A percentile compares a stretch with the other conserved stretches of the same genome.
Conservation (phyloP, 805 yeast species). For the Wickerhamiella allomyrinae region DNA sequence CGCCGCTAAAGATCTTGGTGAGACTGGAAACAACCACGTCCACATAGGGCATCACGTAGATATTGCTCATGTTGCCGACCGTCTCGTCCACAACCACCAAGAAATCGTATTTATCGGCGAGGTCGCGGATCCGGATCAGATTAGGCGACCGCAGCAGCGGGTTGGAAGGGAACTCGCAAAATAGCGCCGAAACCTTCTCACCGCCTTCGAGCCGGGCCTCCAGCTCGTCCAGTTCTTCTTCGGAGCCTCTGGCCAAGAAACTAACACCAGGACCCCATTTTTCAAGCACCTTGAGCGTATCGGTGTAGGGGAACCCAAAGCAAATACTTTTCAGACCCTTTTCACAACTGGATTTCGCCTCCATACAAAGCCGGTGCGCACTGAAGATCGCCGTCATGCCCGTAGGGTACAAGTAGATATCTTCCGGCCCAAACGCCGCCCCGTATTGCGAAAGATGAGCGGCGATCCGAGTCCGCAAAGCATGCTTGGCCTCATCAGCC, state of each 20-base stretch:
- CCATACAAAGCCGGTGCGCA: conserved; percentile 40
- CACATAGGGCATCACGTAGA: conserved; percentile 66
- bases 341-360: conserved; percentile 13
- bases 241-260: conserved; percentile 67
- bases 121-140: conserved; percentile 42
- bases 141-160: conserved; percentile 85
- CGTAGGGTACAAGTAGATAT: conserved; percentile 71
- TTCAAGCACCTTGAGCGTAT: conserved; percentile 68
- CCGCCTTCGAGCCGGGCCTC: conserved; percentile 49
- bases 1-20: conserved; percentile 88
- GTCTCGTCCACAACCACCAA: conserved; percentile 87
- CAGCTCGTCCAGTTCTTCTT: conserved; percentile 48
- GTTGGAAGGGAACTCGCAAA: conserved; percentile 90
- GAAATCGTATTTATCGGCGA: conserved; percentile 59
- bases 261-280: conserved; percentile 89
- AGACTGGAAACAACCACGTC: conserved; percentile 79
- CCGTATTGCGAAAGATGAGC: conserved; percentile 23
- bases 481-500: conserved; percentile 59
- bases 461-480: conserved; percentile 55
- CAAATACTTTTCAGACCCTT: conserved; percentile 52
- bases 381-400: conserved; percentile 90
- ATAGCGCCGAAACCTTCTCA: conserved; percentile 52
- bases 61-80: conserved; percentile 77
- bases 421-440: conserved; percentile 25
- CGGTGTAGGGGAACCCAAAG: conserved; percentile 93